phyloP scores from a whole-genome alignment of 129 eudicot species.

The Smallanthus sonchifolius region DNA sequence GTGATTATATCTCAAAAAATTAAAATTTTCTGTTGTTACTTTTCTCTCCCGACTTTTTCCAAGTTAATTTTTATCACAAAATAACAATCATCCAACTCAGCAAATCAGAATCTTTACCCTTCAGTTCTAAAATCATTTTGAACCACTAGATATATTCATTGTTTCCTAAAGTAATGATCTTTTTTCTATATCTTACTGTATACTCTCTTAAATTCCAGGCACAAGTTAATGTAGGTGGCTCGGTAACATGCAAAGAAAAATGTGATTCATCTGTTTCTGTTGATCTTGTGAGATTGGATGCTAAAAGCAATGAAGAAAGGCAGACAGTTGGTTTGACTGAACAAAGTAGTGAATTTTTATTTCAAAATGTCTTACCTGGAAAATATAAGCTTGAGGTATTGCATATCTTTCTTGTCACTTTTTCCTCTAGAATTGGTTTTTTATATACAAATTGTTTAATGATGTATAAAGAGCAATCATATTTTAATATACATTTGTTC shows the following conservation, averaged over 20 bases:
- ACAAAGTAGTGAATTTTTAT: slow-evolving; percentile 59
- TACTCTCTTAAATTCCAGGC: slow-evolving; percentile 50
- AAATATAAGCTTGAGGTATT: slow-evolving; percentile 86
- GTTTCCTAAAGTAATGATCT: background rate
- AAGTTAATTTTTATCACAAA: background rate
- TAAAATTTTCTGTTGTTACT: background rate
- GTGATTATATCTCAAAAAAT: slow-evolving; percentile 35
- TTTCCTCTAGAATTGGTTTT: background rate
- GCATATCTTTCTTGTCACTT: background rate
- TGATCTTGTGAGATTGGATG: slow-evolving; percentile 59
- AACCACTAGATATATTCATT: background rate
- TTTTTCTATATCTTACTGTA: slow-evolving; percentile 13
- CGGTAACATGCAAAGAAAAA: slow-evolving; percentile 79
- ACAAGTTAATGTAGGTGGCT: slow-evolving; percentile 73
- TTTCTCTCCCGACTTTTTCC: background rate
- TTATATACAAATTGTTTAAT: background rate
- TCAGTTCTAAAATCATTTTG: slow-evolving; percentile 9
- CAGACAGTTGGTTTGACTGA: slow-evolving; percentile 50
- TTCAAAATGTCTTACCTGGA: slow-evolving; percentile 85
- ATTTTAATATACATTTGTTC: background rate
- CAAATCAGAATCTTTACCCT: slow-evolving; percentile 4
- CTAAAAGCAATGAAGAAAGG: slow-evolving; percentile 47
- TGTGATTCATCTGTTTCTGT: slow-evolving; percentile 80
- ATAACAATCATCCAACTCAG: background rate
- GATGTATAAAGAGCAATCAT: slow-evolving; percentile 14